Conservation (phyloP, 768 basidiomycete species). For the Pilatotrama ljubarskyi region DNA sequence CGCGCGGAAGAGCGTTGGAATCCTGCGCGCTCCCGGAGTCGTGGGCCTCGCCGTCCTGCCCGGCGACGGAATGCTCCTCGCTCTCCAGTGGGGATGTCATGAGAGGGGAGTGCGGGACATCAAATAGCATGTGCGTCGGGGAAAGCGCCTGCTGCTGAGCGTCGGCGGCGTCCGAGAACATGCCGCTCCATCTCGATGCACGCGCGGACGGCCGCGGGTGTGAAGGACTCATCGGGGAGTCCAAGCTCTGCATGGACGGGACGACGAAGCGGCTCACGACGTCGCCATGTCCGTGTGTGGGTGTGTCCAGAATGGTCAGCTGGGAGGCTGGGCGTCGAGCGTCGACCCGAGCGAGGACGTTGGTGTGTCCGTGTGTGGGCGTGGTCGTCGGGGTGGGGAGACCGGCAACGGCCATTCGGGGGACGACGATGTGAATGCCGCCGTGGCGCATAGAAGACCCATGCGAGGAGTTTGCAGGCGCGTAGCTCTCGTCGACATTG, state of each 20-base stretch:
- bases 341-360: too few species aligned
- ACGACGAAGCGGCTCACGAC: background rate
- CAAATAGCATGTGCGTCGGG: background rate
- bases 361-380: background rate
- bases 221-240: background rate
- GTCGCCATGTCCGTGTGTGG: background rate
- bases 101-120: background rate
- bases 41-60: background rate
- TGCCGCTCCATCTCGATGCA: background rate
- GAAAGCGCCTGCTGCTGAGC: background rate
- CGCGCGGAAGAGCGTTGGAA: too few species aligned
- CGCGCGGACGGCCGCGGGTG: slow-evolving; percentile 6
- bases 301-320: background rate
- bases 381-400: background rate
- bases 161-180: background rate
- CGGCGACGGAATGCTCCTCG: background rate
- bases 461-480: too few species aligned
- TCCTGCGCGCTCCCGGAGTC: too few species aligned
- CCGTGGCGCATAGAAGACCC: background rate
- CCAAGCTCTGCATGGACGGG: background rate
- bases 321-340: background rate
- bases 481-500: too few species aligned
- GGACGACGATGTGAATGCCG: background rate
- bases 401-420: background rate
- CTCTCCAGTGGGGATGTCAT: background rate